A percentile compares a stretch with the other conserved stretches of the same genome.
These are phyloP conservation scores for Penicillium parvum DNA, from an alignment of 495 filamentous ascomycete genomes.

Conservation along the genomic window DNA sequence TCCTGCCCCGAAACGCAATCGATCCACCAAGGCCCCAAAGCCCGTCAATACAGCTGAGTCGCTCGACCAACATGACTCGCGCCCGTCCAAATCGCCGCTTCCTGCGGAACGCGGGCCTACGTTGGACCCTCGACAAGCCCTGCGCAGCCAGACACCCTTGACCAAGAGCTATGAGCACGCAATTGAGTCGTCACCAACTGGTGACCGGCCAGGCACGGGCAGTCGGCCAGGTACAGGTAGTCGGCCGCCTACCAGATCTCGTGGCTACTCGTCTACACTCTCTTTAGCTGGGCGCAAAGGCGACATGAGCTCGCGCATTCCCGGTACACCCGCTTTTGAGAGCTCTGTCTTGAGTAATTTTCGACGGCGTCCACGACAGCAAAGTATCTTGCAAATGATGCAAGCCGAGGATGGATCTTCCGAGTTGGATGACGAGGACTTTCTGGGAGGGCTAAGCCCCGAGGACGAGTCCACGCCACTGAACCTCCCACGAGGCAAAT, in stretches of 20 bases:
- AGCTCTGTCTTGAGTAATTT: conserved; percentile 57
- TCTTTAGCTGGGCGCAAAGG: conserved; percentile 42
- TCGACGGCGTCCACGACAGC: conserved; percentile 59
- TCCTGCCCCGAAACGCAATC: conserved; percentile 39
- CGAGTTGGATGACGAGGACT: conserved; percentile 48
- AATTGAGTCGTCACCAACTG: conserved; percentile 39
- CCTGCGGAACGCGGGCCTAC: conserved; percentile 13
- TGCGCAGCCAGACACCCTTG: conserved; percentile 35
- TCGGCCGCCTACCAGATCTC: conserved; percentile 40
- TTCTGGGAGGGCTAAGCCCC: conserved; percentile 55
- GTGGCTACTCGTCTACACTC: conserved; percentile 46
- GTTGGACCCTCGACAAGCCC: conserved; percentile 20
- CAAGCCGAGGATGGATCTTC: conserved; percentile 48
- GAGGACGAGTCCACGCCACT: conserved; percentile 66
- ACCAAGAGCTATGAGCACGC: conserved; percentile 32
- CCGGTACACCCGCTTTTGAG: conserved; percentile 51
- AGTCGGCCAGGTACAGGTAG: conserved; percentile 40
- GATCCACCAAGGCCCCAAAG: conserved; percentile 12
- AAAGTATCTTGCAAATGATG: conserved; percentile 63
- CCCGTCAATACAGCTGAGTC: conserved; percentile 4
- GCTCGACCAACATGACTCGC: conserved; percentile 6
- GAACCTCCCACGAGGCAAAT: conserved; percentile 37
- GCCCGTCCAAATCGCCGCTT: conserved; percentile 7
- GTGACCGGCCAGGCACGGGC: conserved; percentile 31
- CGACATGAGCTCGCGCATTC: conserved; percentile 36